These are phyloP conservation scores for Dillenia turbinata DNA, from an alignment of 164 flowering plant species.

Conservation along the genomic window DNA sequence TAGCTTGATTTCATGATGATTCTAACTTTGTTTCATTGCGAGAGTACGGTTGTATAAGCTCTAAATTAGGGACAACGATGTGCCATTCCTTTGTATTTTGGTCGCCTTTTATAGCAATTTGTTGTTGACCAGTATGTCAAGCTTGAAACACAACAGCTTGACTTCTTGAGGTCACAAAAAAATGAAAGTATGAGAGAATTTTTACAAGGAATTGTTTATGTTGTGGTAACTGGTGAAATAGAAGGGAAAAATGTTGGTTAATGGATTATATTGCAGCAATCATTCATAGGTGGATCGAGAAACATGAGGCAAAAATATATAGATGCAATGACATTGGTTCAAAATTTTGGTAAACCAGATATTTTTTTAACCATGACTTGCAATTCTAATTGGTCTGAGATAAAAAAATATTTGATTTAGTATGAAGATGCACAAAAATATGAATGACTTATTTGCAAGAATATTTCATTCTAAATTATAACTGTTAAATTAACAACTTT, in stretches of 20 bases:
- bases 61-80: not conserved
- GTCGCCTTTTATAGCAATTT: conserved; percentile 16
- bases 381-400: conserved; percentile 14
- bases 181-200: not conserved
- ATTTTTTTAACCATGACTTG: conserved; percentile 21
- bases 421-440: conserved; percentile 11
- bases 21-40: not conserved
- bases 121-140: conserved; percentile 16
- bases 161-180: conserved; percentile 9
- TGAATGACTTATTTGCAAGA: conserved; percentile 13
- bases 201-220: conserved; percentile 12
- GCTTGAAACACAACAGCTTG: conserved; percentile 3
- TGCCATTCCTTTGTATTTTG: not conserved
- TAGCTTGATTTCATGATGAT: not conserved
- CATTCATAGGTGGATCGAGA: conserved; percentile 13
- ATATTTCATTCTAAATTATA: conserved; percentile 13
- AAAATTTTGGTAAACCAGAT: conserved; percentile 12
- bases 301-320: conserved; percentile 8
- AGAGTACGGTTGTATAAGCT: not conserved
- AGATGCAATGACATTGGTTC: conserved; percentile 19
- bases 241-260: not conserved
- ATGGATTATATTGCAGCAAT: conserved; percentile 2
- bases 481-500: not conserved
- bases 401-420: not conserved
- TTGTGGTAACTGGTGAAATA: not conserved